phyloP scores from a whole-genome alignment of 2,329 filamentous ascomycete genomes.

The Raffaelea arxii region DNA sequence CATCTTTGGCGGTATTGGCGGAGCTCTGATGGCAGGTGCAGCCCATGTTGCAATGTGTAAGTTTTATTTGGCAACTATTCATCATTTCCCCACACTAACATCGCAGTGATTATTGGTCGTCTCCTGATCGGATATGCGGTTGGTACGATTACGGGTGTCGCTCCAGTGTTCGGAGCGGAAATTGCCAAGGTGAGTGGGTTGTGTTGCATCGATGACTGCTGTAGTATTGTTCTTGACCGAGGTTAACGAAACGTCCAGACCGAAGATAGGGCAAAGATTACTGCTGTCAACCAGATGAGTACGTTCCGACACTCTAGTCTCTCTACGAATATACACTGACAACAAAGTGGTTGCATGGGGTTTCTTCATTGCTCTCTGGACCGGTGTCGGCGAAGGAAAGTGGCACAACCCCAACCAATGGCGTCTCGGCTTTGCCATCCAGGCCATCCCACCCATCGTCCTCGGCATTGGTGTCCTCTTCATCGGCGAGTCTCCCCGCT shows the following conservation, averaged over 20 bases:
- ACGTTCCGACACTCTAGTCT: not conserved
- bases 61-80: no score
- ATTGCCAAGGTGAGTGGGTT: conserved; percentile 20
- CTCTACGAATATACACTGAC: not conserved
- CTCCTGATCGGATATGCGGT: conserved; percentile 31
- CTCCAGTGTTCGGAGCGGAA: conserved; percentile 16
- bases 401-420: not conserved
- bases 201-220: no score
- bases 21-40: conserved; percentile 8
- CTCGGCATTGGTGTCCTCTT: not conserved
- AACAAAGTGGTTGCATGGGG: not conserved
- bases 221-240: no score
- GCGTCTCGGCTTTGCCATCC: not conserved
- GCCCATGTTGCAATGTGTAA: conserved; percentile 8
- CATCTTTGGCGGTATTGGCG: not conserved
- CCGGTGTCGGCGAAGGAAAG: not conserved
- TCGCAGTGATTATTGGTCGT: conserved; percentile 13
- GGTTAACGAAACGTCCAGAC: not conserved
- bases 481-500: not conserved
- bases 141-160: conserved; percentile 17
- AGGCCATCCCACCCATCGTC: not conserved
- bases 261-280: not conserved
- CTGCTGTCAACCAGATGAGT: not conserved
- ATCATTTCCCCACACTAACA: no score
- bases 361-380: not conserved